Percentiles rank a stretch among this genome's conserved stretches.
Evolutionary conservation across 345 rosid genomes (phyloP).

Genomic region (Salix caprea): DNA sequence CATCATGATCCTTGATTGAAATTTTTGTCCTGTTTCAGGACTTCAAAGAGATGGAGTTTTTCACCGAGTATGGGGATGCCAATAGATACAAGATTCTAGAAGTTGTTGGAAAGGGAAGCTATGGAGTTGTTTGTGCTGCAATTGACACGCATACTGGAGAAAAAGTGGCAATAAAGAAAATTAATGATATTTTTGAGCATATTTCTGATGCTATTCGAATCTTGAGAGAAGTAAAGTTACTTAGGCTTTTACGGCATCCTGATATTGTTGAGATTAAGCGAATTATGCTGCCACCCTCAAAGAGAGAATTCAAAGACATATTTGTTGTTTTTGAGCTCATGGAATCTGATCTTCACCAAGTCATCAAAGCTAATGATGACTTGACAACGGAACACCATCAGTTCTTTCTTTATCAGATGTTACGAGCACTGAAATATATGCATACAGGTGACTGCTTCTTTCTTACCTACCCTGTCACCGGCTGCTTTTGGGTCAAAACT

Average conservation of each 20-base stretch:
- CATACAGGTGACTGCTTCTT: slow-evolving; percentile 62
- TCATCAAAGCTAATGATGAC: slow-evolving; percentile 95
- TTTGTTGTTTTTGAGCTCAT: slow-evolving; percentile 96
- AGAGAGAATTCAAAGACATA: slow-evolving; percentile 89
- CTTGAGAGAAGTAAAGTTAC: slow-evolving; percentile 89
- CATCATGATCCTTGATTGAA: not conserved
- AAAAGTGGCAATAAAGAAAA: slow-evolving; percentile 91
- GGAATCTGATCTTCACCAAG: slow-evolving; percentile 99
- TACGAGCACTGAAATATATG: slow-evolving; percentile 93
- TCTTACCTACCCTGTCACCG: not conserved
- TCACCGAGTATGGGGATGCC: slow-evolving; percentile 96
- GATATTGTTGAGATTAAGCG: slow-evolving; percentile 94
- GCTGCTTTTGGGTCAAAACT: not conserved
- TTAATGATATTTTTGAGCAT: slow-evolving; percentile 84
- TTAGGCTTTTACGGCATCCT: slow-evolving; percentile 80
- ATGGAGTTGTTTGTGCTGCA: slow-evolving; percentile 97
- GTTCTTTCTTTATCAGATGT: slow-evolving; percentile 96
- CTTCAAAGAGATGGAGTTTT: slow-evolving; percentile 72
- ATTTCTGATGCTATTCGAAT: slow-evolving; percentile 83
- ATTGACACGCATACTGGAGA: slow-evolving; percentile 91
- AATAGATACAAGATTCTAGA: slow-evolving; percentile 80
- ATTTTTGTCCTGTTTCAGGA: slow-evolving; percentile 31
- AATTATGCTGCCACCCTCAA: slow-evolving; percentile 90
- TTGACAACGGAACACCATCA: slow-evolving; percentile 96
- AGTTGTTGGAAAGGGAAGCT: slow-evolving; percentile 95